Base-by-base conservation (phyloP, 1,139 yeast genomes). In the Entelexis sorbosivorans region DNA sequence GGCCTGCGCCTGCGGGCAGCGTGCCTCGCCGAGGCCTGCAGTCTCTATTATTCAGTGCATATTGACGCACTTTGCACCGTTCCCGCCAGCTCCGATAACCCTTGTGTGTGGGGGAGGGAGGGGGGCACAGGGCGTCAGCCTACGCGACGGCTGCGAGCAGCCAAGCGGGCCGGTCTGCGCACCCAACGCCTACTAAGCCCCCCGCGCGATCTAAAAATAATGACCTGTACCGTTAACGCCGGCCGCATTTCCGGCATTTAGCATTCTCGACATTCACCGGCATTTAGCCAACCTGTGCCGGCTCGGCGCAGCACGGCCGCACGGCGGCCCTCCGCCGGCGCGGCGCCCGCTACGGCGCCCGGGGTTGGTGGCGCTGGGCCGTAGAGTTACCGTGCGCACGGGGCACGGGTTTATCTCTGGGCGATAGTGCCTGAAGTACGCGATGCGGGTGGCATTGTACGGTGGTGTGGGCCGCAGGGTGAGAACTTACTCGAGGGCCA, bases 281-380 rank as follows among this genome's bases (percentile, higher is more conserved):
- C 6, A 22, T 28, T 28, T 28, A 13, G 24, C 24, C 6, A 6
- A 4, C 6, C 24, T 4, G 24, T 6, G 24, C 24, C 6, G 24
- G 24, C 24, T 4, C 24, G 24, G 24, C 24, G 24, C 24, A 6
- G 24, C 24, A 6, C 24, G 24, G 24, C 6, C 24, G 24, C 6
- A 4, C 24, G 24, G 6, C 24, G 24, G 24, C 24, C 24, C 6
- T 4, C 24, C 24, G 6, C 6, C 24, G 24, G 24, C n/a, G n/a
- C n/a, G n/a, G n/a, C n/a, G n/a, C n/a, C n/a, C n/a, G n/a, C n/a
- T n/a, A n/a, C n/a, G n/a, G n/a, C n/a, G n/a, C n/a, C n/a, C n/a
- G n/a, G n/a, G n/a, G n/a, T n/a, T 6, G 40, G 40, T 36, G 40
- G 40, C 40, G 40, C 40, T 36, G 40, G 40, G 40, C 40, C 28